A percentile compares a stretch with the other conserved stretches of the same genome.
These are phyloP conservation scores for Coleophoma eucalyptorum DNA, from an alignment of 2,329 filamentous ascomycete genomes.

Conservation along the genomic window DNA sequence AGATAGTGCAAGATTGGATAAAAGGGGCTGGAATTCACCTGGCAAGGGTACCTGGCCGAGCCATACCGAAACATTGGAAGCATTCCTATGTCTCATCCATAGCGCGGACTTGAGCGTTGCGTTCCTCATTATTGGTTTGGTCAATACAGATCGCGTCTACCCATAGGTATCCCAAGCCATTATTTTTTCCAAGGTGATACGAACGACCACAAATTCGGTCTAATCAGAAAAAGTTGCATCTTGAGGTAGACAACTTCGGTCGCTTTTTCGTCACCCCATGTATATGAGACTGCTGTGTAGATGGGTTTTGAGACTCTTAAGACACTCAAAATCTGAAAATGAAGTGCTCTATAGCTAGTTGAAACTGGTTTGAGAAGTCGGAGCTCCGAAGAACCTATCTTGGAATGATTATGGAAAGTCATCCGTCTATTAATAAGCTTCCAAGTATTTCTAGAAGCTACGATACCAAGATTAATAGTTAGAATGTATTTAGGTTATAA, in stretches of 20 bases:
- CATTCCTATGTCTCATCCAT: constrained; percentile 17
- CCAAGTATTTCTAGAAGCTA: too few relatives aligned
- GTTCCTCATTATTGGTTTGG: constrained; percentile 13
- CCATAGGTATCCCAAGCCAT: constrained; percentile 8
- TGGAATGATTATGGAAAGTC: too few relatives aligned
- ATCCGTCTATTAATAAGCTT: too few relatives aligned
- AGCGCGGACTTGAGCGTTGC: constrained; percentile 17
- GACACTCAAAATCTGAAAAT: background rate
- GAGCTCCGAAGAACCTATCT: too few relatives aligned
- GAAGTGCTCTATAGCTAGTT: background rate
- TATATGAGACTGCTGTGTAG: constrained; percentile 5
- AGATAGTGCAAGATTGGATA: background rate
- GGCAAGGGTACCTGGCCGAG: constrained; percentile 7
- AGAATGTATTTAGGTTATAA: too few relatives aligned
- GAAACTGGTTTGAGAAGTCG: background rate
- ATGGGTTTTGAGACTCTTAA: background rate
- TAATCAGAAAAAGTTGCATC: constrained; percentile 1
- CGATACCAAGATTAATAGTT: too few relatives aligned
- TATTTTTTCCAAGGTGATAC: background rate
- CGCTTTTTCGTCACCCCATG: constrained; percentile 4
- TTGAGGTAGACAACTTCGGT: constrained; percentile 5
- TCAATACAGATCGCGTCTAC: too few relatives aligned
- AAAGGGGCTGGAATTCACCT: background rate
- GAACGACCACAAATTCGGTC: constrained; percentile 5
- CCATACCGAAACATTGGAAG: constrained; percentile 17